phyloP scores from a whole-genome alignment of 345 rosid species.

The Gossypium arboreum region DNA sequence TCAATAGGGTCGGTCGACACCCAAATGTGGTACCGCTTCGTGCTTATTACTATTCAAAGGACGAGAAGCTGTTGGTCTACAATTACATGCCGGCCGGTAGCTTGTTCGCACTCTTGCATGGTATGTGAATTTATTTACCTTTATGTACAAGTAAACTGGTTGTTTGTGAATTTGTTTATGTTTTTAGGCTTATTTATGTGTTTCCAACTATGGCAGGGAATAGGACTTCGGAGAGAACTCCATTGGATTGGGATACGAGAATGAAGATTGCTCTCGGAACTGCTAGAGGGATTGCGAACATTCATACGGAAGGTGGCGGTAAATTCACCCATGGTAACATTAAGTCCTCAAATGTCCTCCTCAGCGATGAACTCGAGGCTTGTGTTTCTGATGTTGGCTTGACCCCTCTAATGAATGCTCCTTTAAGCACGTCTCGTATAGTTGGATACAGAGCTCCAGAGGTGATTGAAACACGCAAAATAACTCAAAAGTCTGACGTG shows the following conservation, averaged over 20 bases:
- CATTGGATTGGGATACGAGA: slow-evolving; percentile 68
- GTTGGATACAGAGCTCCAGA: slow-evolving; percentile 76
- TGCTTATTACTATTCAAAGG: slow-evolving; percentile 57
- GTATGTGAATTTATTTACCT: slow-evolving; percentile 22
- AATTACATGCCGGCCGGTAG: slow-evolving; percentile 63
- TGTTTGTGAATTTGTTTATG: background rate
- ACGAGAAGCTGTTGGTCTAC: slow-evolving; percentile 62
- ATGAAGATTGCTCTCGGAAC: slow-evolving; percentile 58
- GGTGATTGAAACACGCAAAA: slow-evolving; percentile 55
- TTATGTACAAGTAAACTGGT: background rate
- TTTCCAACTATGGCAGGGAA: slow-evolving; percentile 31
- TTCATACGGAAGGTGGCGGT: slow-evolving; percentile 43
- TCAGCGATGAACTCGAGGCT: slow-evolving; percentile 51
- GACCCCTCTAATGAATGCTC: slow-evolving; percentile 50
- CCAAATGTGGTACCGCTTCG: slow-evolving; percentile 51
- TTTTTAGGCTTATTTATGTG: slow-evolving; percentile 6
- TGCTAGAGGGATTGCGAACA: slow-evolving; percentile 58
- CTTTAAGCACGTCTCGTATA: slow-evolving; percentile 43
- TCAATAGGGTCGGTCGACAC: slow-evolving; percentile 54
- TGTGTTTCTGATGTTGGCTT: slow-evolving; percentile 63
- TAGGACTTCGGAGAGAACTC: slow-evolving; percentile 30
- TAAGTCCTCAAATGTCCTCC: slow-evolving; percentile 69
- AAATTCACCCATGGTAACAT: slow-evolving; percentile 68
- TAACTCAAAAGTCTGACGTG: slow-evolving; percentile 64
- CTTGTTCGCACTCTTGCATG: slow-evolving; percentile 61